These are phyloP conservation scores for Rhynchosporium graminicola DNA, from an alignment of 2,329 filamentous ascomycete species.

Conservation along the genomic window DNA sequence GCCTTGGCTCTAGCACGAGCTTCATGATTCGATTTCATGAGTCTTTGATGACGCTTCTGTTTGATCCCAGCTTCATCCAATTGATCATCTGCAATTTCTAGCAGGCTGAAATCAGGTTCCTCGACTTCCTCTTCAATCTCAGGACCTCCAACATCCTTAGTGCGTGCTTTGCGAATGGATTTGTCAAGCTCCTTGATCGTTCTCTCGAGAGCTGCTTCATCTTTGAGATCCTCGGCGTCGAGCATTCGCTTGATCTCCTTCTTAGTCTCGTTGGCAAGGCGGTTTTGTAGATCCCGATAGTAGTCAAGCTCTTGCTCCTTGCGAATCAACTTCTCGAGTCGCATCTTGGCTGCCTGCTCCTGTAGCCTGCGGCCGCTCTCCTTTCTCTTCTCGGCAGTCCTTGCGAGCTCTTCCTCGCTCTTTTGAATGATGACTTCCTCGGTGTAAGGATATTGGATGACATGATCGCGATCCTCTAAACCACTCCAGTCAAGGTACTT, in stretches of 20 bases:
- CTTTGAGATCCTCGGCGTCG: conserved; percentile 88
- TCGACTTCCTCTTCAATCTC: conserved; percentile 78
- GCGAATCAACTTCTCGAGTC: conserved; percentile 88
- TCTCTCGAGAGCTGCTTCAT: conserved; percentile 83
- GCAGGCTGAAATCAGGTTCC: conserved; percentile 79
- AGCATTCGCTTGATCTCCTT: conserved; percentile 86
- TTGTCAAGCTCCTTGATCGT: conserved; percentile 88
- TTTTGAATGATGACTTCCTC: conserved; percentile 91
- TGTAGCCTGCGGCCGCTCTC: conserved; percentile 90
- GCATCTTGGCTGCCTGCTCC: conserved; percentile 96
- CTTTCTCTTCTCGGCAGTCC: conserved; percentile 89
- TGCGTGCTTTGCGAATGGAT: conserved; percentile 83
- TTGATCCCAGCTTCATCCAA: conserved; percentile 90
- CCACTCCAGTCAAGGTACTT: conserved; percentile 87
- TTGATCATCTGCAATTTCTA: conserved; percentile 88
- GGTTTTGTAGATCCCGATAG: conserved; percentile 78
- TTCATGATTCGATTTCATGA: conserved; percentile 94
- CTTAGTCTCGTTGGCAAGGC: conserved; percentile 76
- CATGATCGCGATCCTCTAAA: conserved; percentile 82
- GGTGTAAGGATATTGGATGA: conserved; percentile 91
- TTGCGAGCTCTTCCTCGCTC: conserved; percentile 87
- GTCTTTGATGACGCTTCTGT: conserved; percentile 86
- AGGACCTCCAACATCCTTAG: conserved; percentile 85
- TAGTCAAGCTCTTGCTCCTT: conserved; percentile 97
- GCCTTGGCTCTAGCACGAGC: conserved; percentile 91